A percentile compares a stretch with the other conserved stretches of the same genome.
phyloP scores from a whole-genome alignment of 2,329 filamentous ascomycete species.

The Alternaria tenuissima region DNA sequence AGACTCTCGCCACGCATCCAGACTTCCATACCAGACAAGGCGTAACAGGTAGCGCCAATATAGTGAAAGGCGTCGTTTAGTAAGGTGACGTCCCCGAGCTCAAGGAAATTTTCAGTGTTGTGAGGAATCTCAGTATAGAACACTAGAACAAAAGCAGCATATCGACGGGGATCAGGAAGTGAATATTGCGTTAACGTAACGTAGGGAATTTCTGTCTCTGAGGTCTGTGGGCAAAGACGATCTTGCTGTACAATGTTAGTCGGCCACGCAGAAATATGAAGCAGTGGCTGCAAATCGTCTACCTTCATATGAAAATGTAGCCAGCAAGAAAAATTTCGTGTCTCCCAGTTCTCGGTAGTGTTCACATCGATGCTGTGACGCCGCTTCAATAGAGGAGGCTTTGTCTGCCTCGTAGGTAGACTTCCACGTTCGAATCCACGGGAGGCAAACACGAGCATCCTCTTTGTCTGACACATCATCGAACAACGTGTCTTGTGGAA shows the following conservation, averaged over 20 bases:
- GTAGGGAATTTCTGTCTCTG: conserved; percentile 1
- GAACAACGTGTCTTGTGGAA: conserved; percentile 18
- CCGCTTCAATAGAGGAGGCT: conserved; percentile 21
- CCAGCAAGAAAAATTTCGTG: neutral
- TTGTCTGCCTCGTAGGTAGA: conserved; percentile 23
- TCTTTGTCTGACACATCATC: conserved; percentile 6
- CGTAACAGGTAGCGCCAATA: conserved; percentile 8
- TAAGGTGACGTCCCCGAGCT: conserved; percentile 20
- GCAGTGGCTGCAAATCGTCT: neutral
- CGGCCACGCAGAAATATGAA: neutral
- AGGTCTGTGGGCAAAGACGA: neutral
- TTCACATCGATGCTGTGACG: conserved; percentile 37
- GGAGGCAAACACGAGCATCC: conserved; percentile 18
- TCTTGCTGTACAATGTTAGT: conserved; percentile 6
- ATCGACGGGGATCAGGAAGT: conserved; percentile 22
- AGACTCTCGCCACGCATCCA: conserved; percentile 35
- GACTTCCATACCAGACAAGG: neutral
- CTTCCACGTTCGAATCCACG: conserved; percentile 25
- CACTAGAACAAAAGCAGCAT: conserved; percentile 6
- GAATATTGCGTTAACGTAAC: neutral
- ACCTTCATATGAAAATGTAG: neutral
- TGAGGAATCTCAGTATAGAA: neutral
- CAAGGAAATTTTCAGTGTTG: conserved; percentile 21
- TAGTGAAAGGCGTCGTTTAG: conserved; percentile 20
- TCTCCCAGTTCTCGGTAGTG: conserved; percentile 3